Evolutionary conservation across 2,329 filamentous ascomycete species (phyloP).

Genomic region (Ceratocystis harringtonii): DNA sequence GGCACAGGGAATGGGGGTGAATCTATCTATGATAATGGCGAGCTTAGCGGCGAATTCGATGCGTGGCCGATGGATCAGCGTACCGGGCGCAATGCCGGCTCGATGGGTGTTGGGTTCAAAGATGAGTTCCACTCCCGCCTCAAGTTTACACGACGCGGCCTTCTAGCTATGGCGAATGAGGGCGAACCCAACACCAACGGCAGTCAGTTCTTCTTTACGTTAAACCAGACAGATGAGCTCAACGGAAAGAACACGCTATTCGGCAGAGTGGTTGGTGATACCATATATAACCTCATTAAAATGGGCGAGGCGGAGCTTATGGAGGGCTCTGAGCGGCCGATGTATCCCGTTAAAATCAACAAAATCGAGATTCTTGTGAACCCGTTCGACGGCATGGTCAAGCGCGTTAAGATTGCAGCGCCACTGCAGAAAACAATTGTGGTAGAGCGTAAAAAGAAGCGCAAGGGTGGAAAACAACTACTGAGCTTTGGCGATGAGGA

Average conservation of each 20-base stretch:
- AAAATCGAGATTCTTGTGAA: conserved; percentile 63
- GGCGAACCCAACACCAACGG: conserved; percentile 66
- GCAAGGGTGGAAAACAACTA: conserved; percentile 60
- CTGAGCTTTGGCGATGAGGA: conserved; percentile 66
- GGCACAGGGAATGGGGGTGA: conserved; percentile 85
- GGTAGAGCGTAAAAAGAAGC: conserved; percentile 45
- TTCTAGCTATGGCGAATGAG: conserved; percentile 93
- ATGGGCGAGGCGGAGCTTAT: conserved; percentile 79
- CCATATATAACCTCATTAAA: conserved; percentile 88
- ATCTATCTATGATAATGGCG: conserved; percentile 78
- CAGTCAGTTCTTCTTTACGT: conserved; percentile 92
- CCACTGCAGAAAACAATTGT: conserved; percentile 28
- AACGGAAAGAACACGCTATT: conserved; percentile 87
- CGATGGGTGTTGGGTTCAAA: conserved; percentile 45
- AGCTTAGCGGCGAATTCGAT: conserved; percentile 56
- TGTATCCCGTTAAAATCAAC: conserved; percentile 72
- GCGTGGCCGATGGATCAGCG: conserved; percentile 54
- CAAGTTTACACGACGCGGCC: conserved; percentile 79
- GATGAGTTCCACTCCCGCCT: conserved; percentile 88
- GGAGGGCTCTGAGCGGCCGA: conserved; percentile 62
- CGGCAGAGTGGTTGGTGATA: conserved; percentile 80
- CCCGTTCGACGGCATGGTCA: conserved; percentile 69
- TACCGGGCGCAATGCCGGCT: conserved; percentile 44
- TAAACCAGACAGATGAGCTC: conserved; percentile 72
- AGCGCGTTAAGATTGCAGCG: conserved; percentile 36